A percentile compares a stretch with the other conserved stretches of the same genome.
These are phyloP conservation scores for Leccinum incarnatum DNA, from an alignment of 768 basidiomycete species.

Conservation along the genomic window DNA sequence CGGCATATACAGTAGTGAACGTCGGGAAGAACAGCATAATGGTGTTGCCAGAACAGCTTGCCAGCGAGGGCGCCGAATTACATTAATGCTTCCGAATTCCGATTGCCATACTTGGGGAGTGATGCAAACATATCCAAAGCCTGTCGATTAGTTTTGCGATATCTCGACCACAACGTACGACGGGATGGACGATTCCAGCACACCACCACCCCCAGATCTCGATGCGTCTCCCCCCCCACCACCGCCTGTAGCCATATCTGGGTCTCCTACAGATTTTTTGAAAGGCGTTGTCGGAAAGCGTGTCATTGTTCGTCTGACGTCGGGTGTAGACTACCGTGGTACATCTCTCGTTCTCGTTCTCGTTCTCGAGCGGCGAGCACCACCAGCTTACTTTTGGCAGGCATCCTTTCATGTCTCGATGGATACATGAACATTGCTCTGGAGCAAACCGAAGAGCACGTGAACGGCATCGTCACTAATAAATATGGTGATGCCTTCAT, in stretches of 20 bases:
- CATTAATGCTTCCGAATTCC: neutral
- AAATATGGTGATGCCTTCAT: constrained; percentile 95
- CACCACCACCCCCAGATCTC: constrained; percentile 40
- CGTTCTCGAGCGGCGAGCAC: neutral
- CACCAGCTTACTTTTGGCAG: constrained; percentile 39
- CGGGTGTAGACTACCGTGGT: constrained; percentile 94
- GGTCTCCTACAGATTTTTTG: constrained; percentile 89
- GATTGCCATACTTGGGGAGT: constrained; percentile 11
- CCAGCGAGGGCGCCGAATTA: neutral
- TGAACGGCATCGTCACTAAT: constrained; percentile 83
- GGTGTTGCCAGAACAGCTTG: neutral
- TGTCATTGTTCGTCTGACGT: constrained; percentile 88
- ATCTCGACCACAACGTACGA: neutral
- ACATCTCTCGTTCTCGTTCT: constrained; percentile 17
- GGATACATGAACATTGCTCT: constrained; percentile 99
- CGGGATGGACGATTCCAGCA: constrained; percentile 25
- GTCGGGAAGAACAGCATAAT: constrained; percentile 14
- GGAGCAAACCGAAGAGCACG: constrained; percentile 96
- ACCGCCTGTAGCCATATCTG: constrained; percentile 49
- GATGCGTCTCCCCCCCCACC: constrained; percentile 47
- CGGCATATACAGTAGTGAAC: constrained; percentile 42
- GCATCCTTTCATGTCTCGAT: constrained; percentile 90
- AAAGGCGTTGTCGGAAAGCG: constrained; percentile 96
- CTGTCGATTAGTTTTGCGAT: neutral
- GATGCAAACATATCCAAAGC: neutral